Conservation (phyloP, 345 rosid genomes). For the Mangifera indica region DNA sequence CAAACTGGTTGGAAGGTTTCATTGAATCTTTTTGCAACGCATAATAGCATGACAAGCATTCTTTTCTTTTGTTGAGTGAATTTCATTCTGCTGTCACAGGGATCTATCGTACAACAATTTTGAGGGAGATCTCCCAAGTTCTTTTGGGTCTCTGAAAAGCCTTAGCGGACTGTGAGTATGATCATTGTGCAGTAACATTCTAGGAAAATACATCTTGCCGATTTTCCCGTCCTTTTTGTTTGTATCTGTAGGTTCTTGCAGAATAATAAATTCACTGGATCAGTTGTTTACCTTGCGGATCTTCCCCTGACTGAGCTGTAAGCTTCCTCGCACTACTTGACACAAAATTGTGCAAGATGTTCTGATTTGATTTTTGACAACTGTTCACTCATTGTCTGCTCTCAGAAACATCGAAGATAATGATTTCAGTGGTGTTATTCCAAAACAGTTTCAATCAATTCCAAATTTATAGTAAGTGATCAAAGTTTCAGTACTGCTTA, state of each 20-base stretch:
- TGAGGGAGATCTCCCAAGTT: constrained; percentile 83
- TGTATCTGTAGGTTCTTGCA: constrained; percentile 65
- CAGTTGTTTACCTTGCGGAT: constrained; percentile 68
- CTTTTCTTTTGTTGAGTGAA: neutral
- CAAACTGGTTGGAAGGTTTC: neutral
- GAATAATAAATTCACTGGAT: constrained; percentile 86
- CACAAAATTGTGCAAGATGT: constrained; percentile 13
- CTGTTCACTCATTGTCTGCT: constrained; percentile 25
- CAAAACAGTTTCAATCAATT: constrained; percentile 72
- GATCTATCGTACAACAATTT: constrained; percentile 83
- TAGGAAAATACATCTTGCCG: neutral
- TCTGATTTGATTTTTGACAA: constrained; percentile 20
- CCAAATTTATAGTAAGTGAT: constrained; percentile 68
- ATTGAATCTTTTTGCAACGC: neutral
- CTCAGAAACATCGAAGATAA: constrained; percentile 80
- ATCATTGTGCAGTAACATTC: neutral
- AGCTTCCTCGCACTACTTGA: constrained; percentile 24
- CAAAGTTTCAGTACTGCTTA: constrained; percentile 12
- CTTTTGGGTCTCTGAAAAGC: constrained; percentile 66
- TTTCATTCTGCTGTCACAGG: constrained; percentile 39
- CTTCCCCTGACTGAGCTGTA: constrained; percentile 82
- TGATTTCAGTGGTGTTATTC: constrained; percentile 82
- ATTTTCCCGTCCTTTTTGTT: constrained; percentile 2
- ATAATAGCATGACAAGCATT: constrained; percentile 5
- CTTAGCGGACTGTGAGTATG: constrained; percentile 69